phyloP scores from a whole-genome alignment of 2,329 filamentous ascomycete species.

The Colletotrichum chlorophyti region DNA sequence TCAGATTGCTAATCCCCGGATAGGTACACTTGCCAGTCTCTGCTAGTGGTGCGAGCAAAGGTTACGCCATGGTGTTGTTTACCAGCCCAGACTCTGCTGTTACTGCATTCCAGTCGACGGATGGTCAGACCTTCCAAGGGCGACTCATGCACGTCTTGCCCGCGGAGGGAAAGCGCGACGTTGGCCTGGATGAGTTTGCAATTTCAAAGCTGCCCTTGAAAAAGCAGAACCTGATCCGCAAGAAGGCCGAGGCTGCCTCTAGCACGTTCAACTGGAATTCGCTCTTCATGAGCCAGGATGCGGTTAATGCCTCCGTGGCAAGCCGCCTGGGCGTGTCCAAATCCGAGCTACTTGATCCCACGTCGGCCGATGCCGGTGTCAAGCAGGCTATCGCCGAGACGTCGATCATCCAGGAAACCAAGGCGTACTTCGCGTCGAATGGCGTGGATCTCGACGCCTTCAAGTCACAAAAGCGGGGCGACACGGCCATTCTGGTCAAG shows the following conservation, averaged over 20 bases:
- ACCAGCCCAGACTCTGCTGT: slow-evolving; percentile 74
- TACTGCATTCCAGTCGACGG: slow-evolving; percentile 78
- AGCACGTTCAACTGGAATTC: slow-evolving; percentile 94
- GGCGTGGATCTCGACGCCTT: slow-evolving; percentile 94
- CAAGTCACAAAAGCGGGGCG: slow-evolving; percentile 82
- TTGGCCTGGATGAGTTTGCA: slow-evolving; percentile 84
- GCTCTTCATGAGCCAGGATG: slow-evolving; percentile 98
- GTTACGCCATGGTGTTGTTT: slow-evolving; percentile 88
- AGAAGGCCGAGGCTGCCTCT: slow-evolving; percentile 79
- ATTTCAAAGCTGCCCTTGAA: slow-evolving; percentile 92
- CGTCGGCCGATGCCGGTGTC: slow-evolving; percentile 89
- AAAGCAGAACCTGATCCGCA: slow-evolving; percentile 90
- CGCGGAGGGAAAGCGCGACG: slow-evolving; percentile 80
- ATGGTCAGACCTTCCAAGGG: slow-evolving; percentile 90
- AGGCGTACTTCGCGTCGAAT: slow-evolving; percentile 85
- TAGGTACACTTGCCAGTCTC: slow-evolving; percentile 89
- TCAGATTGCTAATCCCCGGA: slow-evolving; percentile 33
- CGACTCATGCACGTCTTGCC: slow-evolving; percentile 90
- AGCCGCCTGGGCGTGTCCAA: slow-evolving; percentile 88
- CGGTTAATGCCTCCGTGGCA: slow-evolving; percentile 89
- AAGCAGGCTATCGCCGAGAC: slow-evolving; percentile 98
- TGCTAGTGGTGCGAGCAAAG: slow-evolving; percentile 78
- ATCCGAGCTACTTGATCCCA: slow-evolving; percentile 92
- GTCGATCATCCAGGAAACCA: slow-evolving; percentile 94
- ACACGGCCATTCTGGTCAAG: slow-evolving; percentile 89